phyloP scores from a whole-genome alignment of 495 filamentous ascomycete species.

The Thozetella sp. region DNA sequence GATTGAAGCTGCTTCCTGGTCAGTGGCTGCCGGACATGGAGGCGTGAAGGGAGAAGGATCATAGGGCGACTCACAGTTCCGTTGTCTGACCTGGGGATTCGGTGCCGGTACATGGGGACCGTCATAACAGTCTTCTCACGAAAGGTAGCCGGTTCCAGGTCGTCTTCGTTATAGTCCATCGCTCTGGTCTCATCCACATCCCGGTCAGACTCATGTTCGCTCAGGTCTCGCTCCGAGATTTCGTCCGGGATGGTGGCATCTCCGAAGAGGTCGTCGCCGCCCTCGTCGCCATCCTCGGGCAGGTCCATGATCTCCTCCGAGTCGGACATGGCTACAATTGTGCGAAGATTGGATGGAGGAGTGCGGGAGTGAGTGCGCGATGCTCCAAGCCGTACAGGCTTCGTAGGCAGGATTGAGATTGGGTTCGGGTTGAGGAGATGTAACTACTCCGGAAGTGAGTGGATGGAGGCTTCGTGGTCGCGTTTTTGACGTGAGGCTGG shows the following conservation, averaged over 20 bases:
- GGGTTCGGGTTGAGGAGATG: not conserved
- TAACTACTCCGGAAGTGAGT: too few relatives aligned
- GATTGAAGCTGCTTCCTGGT: constrained; percentile 64
- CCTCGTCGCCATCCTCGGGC: constrained; percentile 52
- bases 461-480: not conserved
- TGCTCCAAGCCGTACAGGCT: too few relatives aligned
- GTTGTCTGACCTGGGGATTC: constrained; percentile 72
- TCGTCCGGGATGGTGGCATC: constrained; percentile 39
- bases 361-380: too few relatives aligned
- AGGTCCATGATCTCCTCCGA: constrained; percentile 51
- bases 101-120: constrained; percentile 60
- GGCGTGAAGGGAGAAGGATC: not conserved
- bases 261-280: constrained; percentile 70
- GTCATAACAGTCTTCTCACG: constrained; percentile 59
- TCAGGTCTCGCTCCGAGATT: constrained; percentile 31
- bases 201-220: constrained; percentile 81
- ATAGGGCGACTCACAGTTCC: constrained; percentile 47
- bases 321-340: constrained; percentile 50
- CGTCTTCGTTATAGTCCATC: constrained; percentile 42
- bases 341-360: constrained; percentile 38
- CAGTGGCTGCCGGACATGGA: constrained; percentile 3
- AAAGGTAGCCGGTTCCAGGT: constrained; percentile 44
- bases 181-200: constrained; percentile 50
- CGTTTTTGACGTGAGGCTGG: not conserved
- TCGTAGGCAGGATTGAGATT: not conserved